Percentiles rank a stretch among this genome's conserved stretches.
Evolutionary conservation across 495 filamentous ascomycete genomes (phyloP).

Genomic region (Darksidea phi): DNA sequence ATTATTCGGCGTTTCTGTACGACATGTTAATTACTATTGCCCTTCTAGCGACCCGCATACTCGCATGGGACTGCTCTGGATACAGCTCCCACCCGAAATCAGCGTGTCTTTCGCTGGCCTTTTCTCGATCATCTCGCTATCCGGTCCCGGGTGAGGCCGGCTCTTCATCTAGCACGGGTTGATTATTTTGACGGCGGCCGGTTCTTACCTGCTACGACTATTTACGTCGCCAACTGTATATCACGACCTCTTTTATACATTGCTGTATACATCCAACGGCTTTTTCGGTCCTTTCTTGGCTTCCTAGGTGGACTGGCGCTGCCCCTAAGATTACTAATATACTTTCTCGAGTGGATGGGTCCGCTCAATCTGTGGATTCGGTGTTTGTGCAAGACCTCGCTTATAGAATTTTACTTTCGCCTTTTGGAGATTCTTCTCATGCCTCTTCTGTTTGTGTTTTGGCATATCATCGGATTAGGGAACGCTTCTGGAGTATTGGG

Average conservation of each 20-base stretch:
- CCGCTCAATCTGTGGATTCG: too few relatives aligned
- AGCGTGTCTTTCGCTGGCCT: too few relatives aligned
- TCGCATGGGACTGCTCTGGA: not conserved
- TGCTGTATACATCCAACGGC: not conserved
- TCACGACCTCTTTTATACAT: constrained; percentile 1
- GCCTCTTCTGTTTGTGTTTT: too few relatives aligned
- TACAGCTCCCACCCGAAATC: not conserved
- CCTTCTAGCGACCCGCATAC: not conserved
- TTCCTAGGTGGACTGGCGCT: too few relatives aligned
- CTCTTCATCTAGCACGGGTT: not conserved
- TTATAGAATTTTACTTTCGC: too few relatives aligned
- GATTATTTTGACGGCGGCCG: not conserved
- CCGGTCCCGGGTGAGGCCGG: not conserved
- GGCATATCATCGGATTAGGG: too few relatives aligned
- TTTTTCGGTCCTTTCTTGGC: constrained; percentile 1
- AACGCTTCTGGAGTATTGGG: too few relatives aligned
- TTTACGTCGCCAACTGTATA: constrained; percentile 2
- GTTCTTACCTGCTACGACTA: not conserved
- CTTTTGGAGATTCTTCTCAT: too few relatives aligned
- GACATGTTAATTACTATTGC: not conserved
- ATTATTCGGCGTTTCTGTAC: not conserved
- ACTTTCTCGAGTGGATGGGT: too few relatives aligned
- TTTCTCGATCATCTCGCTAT: not conserved
- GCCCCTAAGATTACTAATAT: too few relatives aligned
- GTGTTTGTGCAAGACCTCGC: too few relatives aligned